These are phyloP conservation scores for Hanseniaspora pseudoguilliermondii DNA, from an alignment of 805 yeast species.

Conservation along the genomic window DNA sequence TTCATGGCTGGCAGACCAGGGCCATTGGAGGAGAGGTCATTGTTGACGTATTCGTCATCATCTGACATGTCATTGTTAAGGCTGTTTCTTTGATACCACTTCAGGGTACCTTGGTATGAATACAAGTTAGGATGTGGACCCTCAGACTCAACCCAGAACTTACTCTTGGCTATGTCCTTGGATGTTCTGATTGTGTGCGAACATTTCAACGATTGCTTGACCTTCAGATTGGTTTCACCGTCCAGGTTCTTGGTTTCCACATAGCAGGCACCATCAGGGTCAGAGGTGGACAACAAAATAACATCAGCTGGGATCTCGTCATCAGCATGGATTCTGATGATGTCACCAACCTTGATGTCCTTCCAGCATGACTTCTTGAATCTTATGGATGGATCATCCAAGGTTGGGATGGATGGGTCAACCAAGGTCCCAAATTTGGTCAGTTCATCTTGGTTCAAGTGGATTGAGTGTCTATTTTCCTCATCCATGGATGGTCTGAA, in stretches of 20 bases:
- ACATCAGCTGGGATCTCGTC: constrained; percentile 75
- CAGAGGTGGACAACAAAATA: constrained; percentile 51
- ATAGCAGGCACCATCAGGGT: constrained; percentile 56
- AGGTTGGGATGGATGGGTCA: constrained; percentile 40
- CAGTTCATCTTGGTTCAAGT: constrained; percentile 31
- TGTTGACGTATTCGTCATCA: constrained; percentile 3
- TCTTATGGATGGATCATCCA: constrained; percentile 22
- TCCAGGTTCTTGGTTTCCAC: constrained; percentile 73
- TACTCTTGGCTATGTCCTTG: constrained; percentile 37
- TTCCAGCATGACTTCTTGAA: constrained; percentile 43
- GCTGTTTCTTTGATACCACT: constrained; percentile 34
- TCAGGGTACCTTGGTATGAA: constrained; percentile 60
- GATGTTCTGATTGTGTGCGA: constrained; percentile 38
- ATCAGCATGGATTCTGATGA: constrained; percentile 54
- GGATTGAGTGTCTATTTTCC: constrained; percentile 20
- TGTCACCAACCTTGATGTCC: constrained; percentile 58
- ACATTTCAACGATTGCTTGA: constrained; percentile 58
- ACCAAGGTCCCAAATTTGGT: constrained; percentile 31
- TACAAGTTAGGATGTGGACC: constrained; percentile 74
- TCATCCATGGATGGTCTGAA: constrained; percentile 24
- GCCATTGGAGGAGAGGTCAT: constrained; percentile 14
- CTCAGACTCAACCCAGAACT: constrained; percentile 65
- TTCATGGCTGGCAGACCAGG: constrained; percentile 6
- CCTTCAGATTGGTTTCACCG: constrained; percentile 69
- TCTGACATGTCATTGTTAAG: constrained; percentile 2